These are phyloP conservation scores for Violaceomyces palustris DNA, from an alignment of 1,284 basidiomycete species.

Conservation along the genomic window DNA sequence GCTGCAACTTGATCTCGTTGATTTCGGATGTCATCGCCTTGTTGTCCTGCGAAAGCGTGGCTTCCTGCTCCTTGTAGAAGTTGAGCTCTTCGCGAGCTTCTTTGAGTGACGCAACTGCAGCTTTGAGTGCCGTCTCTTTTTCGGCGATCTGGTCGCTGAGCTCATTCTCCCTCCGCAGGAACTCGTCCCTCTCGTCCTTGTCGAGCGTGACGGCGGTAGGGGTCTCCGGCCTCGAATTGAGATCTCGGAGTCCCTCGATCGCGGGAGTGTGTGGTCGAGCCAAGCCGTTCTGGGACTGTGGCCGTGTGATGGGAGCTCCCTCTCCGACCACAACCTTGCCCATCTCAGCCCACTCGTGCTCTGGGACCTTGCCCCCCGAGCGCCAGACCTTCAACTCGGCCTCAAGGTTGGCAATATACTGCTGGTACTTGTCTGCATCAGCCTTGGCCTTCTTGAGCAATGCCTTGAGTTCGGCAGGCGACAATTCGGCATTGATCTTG, in stretches of 20 bases:
- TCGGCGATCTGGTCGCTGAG: conserved; percentile 88
- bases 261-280: conserved; percentile 66
- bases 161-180: conserved; percentile 93
- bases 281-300: conserved; percentile 9
- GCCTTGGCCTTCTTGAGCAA: conserved; percentile 84
- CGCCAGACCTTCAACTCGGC: conserved; percentile 89
- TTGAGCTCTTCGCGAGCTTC: conserved; percentile 68
- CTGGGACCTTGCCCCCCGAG: conserved; percentile 76
- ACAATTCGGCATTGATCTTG: conserved; percentile 95
- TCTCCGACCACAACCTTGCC: conserved; percentile 59
- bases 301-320: conserved; percentile 42
- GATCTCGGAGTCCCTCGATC: conserved; percentile 66
- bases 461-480: conserved; percentile 89
- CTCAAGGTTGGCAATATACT: conserved; percentile 83
- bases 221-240: conserved; percentile 56
- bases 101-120: conserved; percentile 46
- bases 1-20: conserved; percentile 83
- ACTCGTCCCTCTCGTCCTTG: conserved; percentile 96
- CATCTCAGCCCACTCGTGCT: conserved; percentile 73
- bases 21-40: conserved; percentile 58
- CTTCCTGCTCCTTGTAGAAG: conserved; percentile 79
- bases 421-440: conserved; percentile 75
- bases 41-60: conserved; percentile 35
- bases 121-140: conserved; percentile 56
- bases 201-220: conserved; percentile 79